Base-by-base conservation (phyloP, 805 yeast species). In the Kurtzmaniella cleridarum region DNA sequence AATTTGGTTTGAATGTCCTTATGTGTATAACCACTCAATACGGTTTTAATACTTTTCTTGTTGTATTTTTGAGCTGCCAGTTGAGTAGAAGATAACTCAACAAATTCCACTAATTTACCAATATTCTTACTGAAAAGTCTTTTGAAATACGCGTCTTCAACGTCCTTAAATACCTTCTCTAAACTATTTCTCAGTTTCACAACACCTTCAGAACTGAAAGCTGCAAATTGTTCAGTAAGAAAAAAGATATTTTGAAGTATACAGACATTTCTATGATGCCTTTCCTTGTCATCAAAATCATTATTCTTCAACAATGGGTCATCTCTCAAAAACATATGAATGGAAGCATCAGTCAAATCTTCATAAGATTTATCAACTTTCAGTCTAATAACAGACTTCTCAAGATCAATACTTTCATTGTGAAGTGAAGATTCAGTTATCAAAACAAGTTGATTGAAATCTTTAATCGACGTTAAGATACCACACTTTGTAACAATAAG, bases 61-160 rank as follows among this genome's bases (percentile, higher is more conserved):
- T 78, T 80, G 47, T 79, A 83, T 9, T 79, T 82, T 45, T 83
- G 75, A 48, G 69, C 75, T 1, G 79, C 68, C 14, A 70, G 60
- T 18, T 60, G 69, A 2, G 74, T 69, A 41, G 81, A 83, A 31
- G 80, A 76, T 27, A 81, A 85, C 30, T 71, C 70, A 2, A 88
- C 75, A 54, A 85, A 82, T 20, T 76, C 78, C 12, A 77, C 63
- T 36, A 89, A 50, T 50, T 82, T 83, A 0, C 93, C 91, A 50
- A 88, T 69, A 17, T 78, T 69, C 34, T 79, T 69, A 40, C 53
- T 51, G 17, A 65, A 44, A 12, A 61, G 46, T 45, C 53, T 56
- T 36, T 56, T 57, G 53, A 65, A 64, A 43, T 68, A 67, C 17
- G 49, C 49, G 3, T 46, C 49, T 47, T 62, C 57, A 8, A 56